Evolutionary conservation across 805 yeast genomes (phyloP), one percentile per base, ranked within the genome.

Genomic region (Lipomyces lipofer): DNA sequence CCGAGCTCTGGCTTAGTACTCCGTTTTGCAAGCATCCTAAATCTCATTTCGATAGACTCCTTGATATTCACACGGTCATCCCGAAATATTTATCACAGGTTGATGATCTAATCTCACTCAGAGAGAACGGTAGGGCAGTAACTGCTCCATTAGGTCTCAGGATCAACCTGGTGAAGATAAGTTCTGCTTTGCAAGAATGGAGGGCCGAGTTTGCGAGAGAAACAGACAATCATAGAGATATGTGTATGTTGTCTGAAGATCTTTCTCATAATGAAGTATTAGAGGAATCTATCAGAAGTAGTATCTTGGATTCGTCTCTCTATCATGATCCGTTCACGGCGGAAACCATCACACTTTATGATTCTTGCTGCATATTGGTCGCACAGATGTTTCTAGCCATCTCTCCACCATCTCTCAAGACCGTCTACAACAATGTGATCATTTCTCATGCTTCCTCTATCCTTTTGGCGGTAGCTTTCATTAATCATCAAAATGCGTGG

Each of bases 171-270:
- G 17, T 35, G 40, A 35, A 15, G 22, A 35, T 35, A 17, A 35
- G 40, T 8, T 35, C 40, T 8, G 40, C 40, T 4, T 35, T 35
- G 24, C 40, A 35, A 35, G 40, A 35, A 35, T 35, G 40, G 40
- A 35, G 22, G 22, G 21, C 40, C 8, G 40, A 17, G 40, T 36
- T 19, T 36, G 22, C 21, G 0, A 36, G 7, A 36, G 21, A 15
- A 17, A 36, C 40, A 36, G 24, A 4, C 24, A 17, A 36, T 36
- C 24, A 19, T 36, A 5, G 2, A 9, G n/a, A n/a, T n/a, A n/a
- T n/a, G n/a, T n/a, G n/a, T n/a, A n/a, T 36, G 40, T 36, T 36
- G 22, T 36, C 40, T 36, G 40, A 36, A 36, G 40, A 17, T 17
- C 24, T 17, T 8, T 36, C 22, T 36, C 40, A 36, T 8, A 36